A percentile compares a stretch with the other conserved stretches of the same genome.
Evolutionary conservation across 345 rosid species (phyloP).

Genomic region (Crucihimalaya himalaica): DNA sequence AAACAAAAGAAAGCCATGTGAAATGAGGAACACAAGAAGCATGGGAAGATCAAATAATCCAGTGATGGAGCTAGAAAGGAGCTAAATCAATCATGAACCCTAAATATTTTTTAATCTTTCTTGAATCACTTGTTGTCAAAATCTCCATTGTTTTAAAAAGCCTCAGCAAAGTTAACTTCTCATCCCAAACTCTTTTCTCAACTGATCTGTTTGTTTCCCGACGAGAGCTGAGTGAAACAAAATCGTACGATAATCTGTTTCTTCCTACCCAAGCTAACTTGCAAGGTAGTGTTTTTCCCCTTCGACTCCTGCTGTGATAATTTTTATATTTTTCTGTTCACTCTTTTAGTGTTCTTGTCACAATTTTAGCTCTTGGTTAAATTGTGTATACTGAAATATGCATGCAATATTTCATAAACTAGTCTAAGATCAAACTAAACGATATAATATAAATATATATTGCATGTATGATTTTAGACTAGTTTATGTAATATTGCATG

Average conservation of each 20-base stretch:
- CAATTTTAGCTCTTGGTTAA: background rate
- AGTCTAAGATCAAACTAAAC: too few relatives aligned
- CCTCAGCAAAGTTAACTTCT: slow-evolving; percentile 18
- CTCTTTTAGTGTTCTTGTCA: background rate
- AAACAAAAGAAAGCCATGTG: slow-evolving; percentile 35
- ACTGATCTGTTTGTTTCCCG: background rate
- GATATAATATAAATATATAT: too few relatives aligned
- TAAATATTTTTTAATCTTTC: slow-evolving; percentile 16
- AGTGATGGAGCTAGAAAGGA: slow-evolving; percentile 36
- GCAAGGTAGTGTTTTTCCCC: slow-evolving; percentile 17
- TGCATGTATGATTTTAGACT: background rate
- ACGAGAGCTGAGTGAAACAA: background rate
- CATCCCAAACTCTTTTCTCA: slow-evolving; percentile 11
- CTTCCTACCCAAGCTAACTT: slow-evolving; percentile 21
- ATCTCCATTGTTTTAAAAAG: background rate
- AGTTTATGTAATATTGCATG: background rate
- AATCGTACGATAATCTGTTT: background rate
- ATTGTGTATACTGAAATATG: too few relatives aligned
- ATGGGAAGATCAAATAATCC: slow-evolving; percentile 39
- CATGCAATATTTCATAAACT: too few relatives aligned
- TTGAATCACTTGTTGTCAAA: background rate
- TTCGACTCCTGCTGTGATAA: background rate
- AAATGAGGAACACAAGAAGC: slow-evolving; percentile 23
- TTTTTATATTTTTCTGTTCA: background rate
- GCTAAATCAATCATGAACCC: slow-evolving; percentile 30